Conservation (phyloP, 2,329 filamentous ascomycete genomes). For the Aspergillus luchuensis region DNA sequence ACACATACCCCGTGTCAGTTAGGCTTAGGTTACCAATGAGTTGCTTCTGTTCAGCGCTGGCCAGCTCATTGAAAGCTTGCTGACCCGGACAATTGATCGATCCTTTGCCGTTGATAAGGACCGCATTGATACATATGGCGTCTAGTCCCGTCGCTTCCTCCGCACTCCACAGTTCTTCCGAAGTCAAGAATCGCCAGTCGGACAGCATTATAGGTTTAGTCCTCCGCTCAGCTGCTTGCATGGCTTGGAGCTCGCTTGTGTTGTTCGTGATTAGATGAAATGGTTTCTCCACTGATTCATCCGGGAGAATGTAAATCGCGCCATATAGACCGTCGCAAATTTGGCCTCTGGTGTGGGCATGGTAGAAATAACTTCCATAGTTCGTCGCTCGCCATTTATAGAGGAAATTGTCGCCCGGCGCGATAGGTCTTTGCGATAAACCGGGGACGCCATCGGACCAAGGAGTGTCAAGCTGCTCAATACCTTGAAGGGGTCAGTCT, state of each 20-base stretch:
- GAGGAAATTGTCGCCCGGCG: slow-evolving; percentile 50
- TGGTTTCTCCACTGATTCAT: slow-evolving; percentile 43
- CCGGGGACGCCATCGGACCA: slow-evolving; percentile 63
- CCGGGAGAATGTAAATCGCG: slow-evolving; percentile 52
- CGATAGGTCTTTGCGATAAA: slow-evolving; percentile 55
- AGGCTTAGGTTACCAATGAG: slow-evolving; percentile 19
- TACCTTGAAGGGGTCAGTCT: slow-evolving; percentile 22
- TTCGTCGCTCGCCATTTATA: slow-evolving; percentile 58
- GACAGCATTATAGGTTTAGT: slow-evolving; percentile 54
- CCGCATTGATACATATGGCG: slow-evolving; percentile 59
- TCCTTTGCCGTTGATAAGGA: slow-evolving; percentile 63
- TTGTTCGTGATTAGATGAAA: slow-evolving; percentile 52
- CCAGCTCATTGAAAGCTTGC: slow-evolving; percentile 45
- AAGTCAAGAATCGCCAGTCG: slow-evolving; percentile 59
- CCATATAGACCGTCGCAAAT: slow-evolving; percentile 63
- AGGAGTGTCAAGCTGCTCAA: slow-evolving; percentile 54
- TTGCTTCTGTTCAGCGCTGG: slow-evolving; percentile 20
- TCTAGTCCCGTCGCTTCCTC: slow-evolving; percentile 35
- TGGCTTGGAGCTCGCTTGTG: slow-evolving; percentile 40
- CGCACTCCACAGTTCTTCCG: slow-evolving; percentile 41
- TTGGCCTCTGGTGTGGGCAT: slow-evolving; percentile 57
- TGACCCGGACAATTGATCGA: slow-evolving; percentile 52
- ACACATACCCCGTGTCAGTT: slow-evolving; percentile 24
- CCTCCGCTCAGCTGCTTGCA: slow-evolving; percentile 52
- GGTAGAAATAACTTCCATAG: slow-evolving; percentile 62